Base-by-base conservation (phyloP, 768 basidiomycete species). In the Boletus speciosus region DNA sequence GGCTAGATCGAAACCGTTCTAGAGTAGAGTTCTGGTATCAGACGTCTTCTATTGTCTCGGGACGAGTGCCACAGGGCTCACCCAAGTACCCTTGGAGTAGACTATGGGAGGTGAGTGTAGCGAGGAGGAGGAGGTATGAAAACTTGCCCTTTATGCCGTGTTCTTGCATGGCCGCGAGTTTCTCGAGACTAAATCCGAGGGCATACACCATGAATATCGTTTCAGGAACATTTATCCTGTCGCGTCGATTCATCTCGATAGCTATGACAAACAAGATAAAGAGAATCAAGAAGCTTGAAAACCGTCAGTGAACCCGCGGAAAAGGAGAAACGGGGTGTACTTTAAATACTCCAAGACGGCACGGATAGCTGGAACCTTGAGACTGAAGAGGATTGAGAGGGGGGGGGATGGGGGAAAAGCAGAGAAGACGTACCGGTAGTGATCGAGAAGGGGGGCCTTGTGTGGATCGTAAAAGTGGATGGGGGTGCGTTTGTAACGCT, bases 391-490 rank as follows among this genome's bases (percentile, higher is more conserved):
- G 6, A 19, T 32, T 44, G 59, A 55, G 43, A 51, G 32, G 34
- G 19, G 19, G 19, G 19, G 19, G 16, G 21, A 10, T 4, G 8
- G 14, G 14, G 16, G 9, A 6, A 27, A n/a, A 31, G 27, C 29
- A 43, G 25, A 40, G 23, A 38, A 7, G 38, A 66, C 78, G 32
- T 51, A 91, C 90, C 95, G 85, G 65, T 97, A 98, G 71, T 98
- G 94, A 66, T 98, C 93, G 7, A 98, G 80, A n/a, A 97, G 70
- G 16, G 94, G 92, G 0, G 94, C 94, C 67, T 85, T 91, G 65
- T 93, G 88, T 3, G 94, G 94, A 66, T 98, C 93, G 68, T 98
- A 97, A 61, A 96, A 88, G 68, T 94, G 91, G 34, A 97, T 81
- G 11, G 95, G 93, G 25, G 82, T 90, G 45, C 86, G 81, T 75